phyloP scores from a whole-genome alignment of 495 filamentous ascomycete genomes.

The Evernia prunastri region DNA sequence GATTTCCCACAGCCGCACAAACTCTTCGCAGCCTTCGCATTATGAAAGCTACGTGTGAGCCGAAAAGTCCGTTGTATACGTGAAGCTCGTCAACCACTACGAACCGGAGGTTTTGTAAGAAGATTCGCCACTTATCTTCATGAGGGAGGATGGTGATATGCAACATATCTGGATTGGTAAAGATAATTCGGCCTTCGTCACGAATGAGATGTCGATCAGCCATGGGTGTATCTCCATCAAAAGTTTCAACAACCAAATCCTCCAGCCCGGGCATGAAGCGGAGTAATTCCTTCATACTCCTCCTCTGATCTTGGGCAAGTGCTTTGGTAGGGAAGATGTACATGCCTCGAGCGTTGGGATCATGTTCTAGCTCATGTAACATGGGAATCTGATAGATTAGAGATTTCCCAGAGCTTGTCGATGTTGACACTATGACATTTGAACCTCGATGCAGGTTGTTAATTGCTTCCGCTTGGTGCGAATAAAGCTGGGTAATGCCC shows the following conservation, averaged over 20 bases:
- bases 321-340: constrained; percentile 99
- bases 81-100: constrained; percentile 90
- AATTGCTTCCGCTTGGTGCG: constrained; percentile 92
- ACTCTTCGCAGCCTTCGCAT: constrained; percentile 87
- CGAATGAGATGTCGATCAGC: constrained; percentile 67
- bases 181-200: constrained; percentile 87
- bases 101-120: constrained; percentile 81
- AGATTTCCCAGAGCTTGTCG: constrained; percentile 93
- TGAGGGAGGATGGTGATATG: constrained; percentile 91
- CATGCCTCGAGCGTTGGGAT: constrained; percentile 74
- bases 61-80: constrained; percentile 93
- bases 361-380: constrained; percentile 76
- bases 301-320: constrained; percentile 86
- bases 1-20: constrained; percentile 87
- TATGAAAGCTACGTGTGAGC: constrained; percentile 87
- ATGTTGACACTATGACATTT: constrained; percentile 89
- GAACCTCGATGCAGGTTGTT: constrained; percentile 78
- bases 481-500: constrained; percentile 79
- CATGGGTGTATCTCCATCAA: constrained; percentile 92
- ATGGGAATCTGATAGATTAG: constrained; percentile 95
- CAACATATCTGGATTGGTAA: constrained; percentile 98
- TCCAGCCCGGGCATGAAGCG: constrained; percentile 72
- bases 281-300: constrained; percentile 81
- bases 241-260: constrained; percentile 77
- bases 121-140: constrained; percentile 82